A percentile compares a stretch with the other conserved stretches of the same genome.
Evolutionary conservation across 768 basidiomycete species (phyloP).

Genomic region (Tubosaeta sp.): DNA sequence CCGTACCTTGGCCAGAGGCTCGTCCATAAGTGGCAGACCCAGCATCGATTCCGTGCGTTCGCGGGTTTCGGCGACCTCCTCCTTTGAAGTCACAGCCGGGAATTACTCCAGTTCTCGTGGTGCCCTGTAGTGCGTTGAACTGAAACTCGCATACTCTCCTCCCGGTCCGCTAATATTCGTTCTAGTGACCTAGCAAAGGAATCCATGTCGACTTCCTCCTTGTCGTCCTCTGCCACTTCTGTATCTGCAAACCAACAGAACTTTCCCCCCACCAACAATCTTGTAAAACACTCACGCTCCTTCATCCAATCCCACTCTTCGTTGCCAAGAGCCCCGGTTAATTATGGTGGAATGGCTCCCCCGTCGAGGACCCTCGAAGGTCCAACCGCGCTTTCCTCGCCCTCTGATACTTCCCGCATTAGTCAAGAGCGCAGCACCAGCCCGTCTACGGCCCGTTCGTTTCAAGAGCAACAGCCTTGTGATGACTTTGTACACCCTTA

Average conservation of each 20-base stretch:
- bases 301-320: constrained; percentile 6
- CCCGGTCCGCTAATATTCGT: constrained; percentile 2
- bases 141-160: neutral
- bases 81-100: constrained; percentile 55
- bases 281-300: constrained; percentile 6
- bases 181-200: constrained; percentile 57
- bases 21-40: constrained; percentile 46
- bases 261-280: constrained; percentile 30
- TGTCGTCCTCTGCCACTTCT: constrained; percentile 29
- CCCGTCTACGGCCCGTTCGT: constrained; percentile 24
- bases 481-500: constrained; percentile 61
- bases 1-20: constrained; percentile 43
- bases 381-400: constrained; percentile 2
- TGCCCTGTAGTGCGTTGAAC: constrained; percentile 53
- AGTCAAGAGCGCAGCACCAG: constrained; percentile 9
- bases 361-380: constrained; percentile 1
- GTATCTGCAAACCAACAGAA: constrained; percentile 35
- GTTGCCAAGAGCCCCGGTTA: constrained; percentile 5
- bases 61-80: constrained; percentile 46
- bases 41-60: constrained; percentile 63
- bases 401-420: constrained; percentile 10
- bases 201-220: constrained; percentile 53
- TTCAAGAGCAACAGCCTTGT: constrained; percentile 33
- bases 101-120: constrained; percentile 48
- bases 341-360: constrained; percentile 7